Evolutionary conservation across 169 alveolate species (phyloP).

Genomic region (Eimeria tenella): DNA sequence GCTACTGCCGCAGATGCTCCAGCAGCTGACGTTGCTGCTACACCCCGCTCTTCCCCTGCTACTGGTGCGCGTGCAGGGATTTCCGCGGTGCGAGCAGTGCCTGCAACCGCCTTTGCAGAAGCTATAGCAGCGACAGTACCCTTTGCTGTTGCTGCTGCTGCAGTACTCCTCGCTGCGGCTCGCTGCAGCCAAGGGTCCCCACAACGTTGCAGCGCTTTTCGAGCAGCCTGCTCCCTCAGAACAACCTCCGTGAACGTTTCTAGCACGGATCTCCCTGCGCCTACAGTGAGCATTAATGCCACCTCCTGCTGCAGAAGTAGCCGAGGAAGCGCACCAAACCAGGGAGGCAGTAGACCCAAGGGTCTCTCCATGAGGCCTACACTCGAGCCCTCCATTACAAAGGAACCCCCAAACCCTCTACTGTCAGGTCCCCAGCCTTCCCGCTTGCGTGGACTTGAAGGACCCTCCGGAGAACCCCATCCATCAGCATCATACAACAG

Average conservation of each 20-base stretch:
- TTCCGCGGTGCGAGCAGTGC: neutral
- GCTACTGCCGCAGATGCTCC: neutral
- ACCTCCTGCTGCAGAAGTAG: slow-evolving; percentile 56
- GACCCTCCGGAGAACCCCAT: neutral
- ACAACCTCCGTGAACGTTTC: slow-evolving; percentile 35
- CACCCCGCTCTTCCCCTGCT: neutral
- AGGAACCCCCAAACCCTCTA: neutral
- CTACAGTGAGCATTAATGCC: slow-evolving; percentile 11
- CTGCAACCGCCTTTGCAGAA: neutral
- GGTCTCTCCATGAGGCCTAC: slow-evolving; percentile 15
- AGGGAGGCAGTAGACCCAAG: slow-evolving; percentile 26
- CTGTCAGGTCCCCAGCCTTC: slow-evolving; percentile 1
- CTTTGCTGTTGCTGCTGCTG: neutral
- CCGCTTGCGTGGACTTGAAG: neutral
- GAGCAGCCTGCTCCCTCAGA: slow-evolving; percentile 30
- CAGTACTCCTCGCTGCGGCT: neutral
- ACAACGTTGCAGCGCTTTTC: slow-evolving; percentile 4
- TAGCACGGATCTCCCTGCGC: neutral
- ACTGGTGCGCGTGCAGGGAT: neutral
- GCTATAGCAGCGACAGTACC: slow-evolving; percentile 1
- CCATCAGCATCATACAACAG: neutral
- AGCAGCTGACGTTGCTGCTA: neutral
- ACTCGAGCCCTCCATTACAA: neutral
- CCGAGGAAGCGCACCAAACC: slow-evolving; percentile 33
- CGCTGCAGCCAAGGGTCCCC: neutral